Conservation (phyloP, 345 rosid species). For the Psidium friedrichsthalianum region DNA sequence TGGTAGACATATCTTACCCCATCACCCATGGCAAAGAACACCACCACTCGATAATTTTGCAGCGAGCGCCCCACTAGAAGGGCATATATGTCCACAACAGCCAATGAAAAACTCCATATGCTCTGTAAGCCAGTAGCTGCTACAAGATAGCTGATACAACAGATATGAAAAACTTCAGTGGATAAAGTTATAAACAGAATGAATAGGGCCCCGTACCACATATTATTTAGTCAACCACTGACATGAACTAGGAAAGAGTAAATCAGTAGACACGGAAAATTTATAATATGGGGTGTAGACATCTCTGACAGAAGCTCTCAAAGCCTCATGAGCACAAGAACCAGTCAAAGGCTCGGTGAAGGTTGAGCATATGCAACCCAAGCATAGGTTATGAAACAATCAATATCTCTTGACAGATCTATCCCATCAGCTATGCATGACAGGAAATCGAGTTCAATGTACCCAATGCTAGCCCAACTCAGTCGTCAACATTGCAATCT, state of each 20-base stretch:
- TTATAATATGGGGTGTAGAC: neutral
- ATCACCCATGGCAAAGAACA: constrained; percentile 51
- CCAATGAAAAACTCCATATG: constrained; percentile 58
- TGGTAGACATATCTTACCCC: constrained; percentile 43
- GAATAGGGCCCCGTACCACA: neutral
- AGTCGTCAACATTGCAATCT: neutral
- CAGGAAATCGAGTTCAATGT: neutral
- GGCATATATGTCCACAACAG: constrained; percentile 49
- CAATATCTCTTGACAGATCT: neutral
- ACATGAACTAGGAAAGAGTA: neutral
- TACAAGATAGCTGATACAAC: constrained; percentile 58
- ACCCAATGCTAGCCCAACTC: neutral
- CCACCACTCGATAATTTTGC: constrained; percentile 41
- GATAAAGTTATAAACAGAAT: neutral
- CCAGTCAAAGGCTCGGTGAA: neutral
- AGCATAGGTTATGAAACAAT: neutral
- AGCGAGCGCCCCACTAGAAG: constrained; percentile 59
- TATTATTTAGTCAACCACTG: neutral
- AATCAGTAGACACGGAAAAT: neutral
- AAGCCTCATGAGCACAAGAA: neutral
- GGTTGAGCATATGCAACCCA: neutral
- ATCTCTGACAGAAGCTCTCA: neutral
- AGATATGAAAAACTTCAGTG: constrained; percentile 8
- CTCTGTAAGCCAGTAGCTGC: constrained; percentile 72
- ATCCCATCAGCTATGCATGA: neutral